These are phyloP conservation scores for Aspergillus sclerotialis DNA, from an alignment of 2,329 filamentous ascomycete species.

Conservation along the genomic window DNA sequence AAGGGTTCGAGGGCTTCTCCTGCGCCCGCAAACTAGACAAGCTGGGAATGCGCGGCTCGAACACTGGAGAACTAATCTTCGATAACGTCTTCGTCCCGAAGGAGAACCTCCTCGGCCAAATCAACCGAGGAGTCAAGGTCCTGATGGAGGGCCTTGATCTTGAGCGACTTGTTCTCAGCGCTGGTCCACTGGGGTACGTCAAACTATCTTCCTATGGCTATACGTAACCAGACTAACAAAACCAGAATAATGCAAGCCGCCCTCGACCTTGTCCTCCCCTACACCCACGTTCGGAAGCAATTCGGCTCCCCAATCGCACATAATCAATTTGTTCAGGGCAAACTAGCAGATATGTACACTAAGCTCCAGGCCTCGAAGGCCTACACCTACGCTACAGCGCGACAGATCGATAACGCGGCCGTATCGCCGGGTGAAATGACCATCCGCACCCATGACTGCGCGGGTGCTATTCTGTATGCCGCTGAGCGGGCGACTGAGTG, in stretches of 20 bases:
- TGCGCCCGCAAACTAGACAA: slow-evolving; percentile 92
- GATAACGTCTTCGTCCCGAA: slow-evolving; percentile 83
- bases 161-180: slow-evolving; percentile 83
- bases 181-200: slow-evolving; percentile 69
- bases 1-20: slow-evolving; percentile 64
- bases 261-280: slow-evolving; percentile 79
- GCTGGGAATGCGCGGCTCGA: slow-evolving; percentile 94
- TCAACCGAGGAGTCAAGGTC: slow-evolving; percentile 80
- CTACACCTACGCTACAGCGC: slow-evolving; percentile 81
- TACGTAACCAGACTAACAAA: slow-evolving; percentile 7
- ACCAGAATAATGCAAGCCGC: slow-evolving; percentile 77
- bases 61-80: slow-evolving; percentile 90
- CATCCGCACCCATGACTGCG: slow-evolving; percentile 84
- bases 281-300: slow-evolving; percentile 81
- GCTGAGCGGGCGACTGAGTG: slow-evolving; percentile 81
- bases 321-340: slow-evolving; percentile 89
- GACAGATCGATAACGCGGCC: slow-evolving; percentile 68
- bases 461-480: slow-evolving; percentile 86
- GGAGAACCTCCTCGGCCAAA: slow-evolving; percentile 69
- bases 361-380: slow-evolving; percentile 77
- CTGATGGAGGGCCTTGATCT: slow-evolving; percentile 96
- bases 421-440: slow-evolving; percentile 21
- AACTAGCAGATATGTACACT: slow-evolving; percentile 95
- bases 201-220: background rate
- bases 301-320: slow-evolving; percentile 81